Evolutionary conservation across 2,329 filamentous ascomycete genomes (phyloP).

Genomic region (Penicillium olsonii): DNA sequence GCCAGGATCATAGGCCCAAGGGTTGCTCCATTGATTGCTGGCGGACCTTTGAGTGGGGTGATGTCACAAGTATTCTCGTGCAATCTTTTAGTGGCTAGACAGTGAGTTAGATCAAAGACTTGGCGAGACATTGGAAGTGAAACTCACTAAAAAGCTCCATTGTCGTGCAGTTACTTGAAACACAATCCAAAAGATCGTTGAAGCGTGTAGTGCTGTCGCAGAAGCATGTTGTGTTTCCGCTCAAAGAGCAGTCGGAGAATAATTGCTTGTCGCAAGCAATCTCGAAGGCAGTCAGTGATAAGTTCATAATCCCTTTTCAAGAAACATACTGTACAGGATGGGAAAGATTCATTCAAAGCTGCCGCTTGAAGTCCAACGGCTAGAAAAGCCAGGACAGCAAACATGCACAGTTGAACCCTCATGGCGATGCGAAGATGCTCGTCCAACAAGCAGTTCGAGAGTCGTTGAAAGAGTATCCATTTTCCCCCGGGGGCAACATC

Average conservation of each 20-base stretch:
- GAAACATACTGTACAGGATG: constrained; percentile 9
- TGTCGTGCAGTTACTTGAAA: constrained; percentile 11
- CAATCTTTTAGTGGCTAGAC: constrained; percentile 12
- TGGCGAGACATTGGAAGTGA: neutral
- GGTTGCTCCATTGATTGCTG: constrained; percentile 2
- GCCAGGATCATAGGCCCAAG: constrained; percentile 19
- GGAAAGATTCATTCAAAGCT: neutral
- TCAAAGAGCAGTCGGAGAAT: constrained; percentile 14
- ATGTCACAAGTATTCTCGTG: constrained; percentile 17
- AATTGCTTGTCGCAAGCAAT: constrained; percentile 8
- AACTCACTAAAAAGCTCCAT: constrained; percentile 19
- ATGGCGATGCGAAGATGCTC: neutral
- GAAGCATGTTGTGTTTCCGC: constrained; percentile 12
- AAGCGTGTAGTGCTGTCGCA: constrained; percentile 6
- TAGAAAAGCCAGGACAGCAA: constrained; percentile 8
- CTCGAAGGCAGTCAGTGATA: constrained; percentile 5
- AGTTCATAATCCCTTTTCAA: too few relatives aligned
- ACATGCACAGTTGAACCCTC: constrained; percentile 6
- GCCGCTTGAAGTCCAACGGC: constrained; percentile 2
- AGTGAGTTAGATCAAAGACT: neutral
- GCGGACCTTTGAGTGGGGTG: constrained; percentile 6
- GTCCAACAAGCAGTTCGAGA: neutral
- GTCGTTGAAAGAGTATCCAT: neutral
- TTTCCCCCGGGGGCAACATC: neutral
- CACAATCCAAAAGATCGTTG: constrained; percentile 8